Percentiles rank a stretch among this genome's conserved stretches.
Conservation (phyloP, 768 basidiomycete genomes). For the Boletus eberwhitei region DNA sequence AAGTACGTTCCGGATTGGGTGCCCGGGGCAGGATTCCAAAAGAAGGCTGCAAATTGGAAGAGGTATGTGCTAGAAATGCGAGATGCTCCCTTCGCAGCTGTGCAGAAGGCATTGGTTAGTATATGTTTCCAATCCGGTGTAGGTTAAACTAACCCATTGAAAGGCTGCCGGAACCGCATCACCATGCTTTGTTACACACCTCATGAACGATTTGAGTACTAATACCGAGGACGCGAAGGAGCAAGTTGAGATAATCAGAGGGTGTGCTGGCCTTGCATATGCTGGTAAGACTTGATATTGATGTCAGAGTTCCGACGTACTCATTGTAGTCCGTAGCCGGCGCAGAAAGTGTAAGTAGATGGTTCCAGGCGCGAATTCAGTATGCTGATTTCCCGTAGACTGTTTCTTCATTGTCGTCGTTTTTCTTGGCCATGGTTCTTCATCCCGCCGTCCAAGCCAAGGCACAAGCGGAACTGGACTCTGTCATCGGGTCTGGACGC, state of each 20-base stretch:
- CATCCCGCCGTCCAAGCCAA: constrained; percentile 28
- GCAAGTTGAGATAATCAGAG: constrained; percentile 36
- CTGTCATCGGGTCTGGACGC: constrained; percentile 25
- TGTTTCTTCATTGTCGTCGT: constrained; percentile 29
- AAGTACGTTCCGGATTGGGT: constrained; percentile 53
- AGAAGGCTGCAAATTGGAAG: constrained; percentile 49
- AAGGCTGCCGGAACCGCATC: constrained; percentile 28
- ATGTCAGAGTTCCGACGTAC: not conserved
- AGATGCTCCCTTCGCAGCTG: constrained; percentile 41
- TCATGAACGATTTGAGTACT: constrained; percentile 23
- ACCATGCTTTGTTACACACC: constrained; percentile 30
- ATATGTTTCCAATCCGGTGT: not conserved
- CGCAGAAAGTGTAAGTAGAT: constrained; percentile 34
- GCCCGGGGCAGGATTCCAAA: constrained; percentile 49
- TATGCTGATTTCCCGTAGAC: constrained; percentile 17
- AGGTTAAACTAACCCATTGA: not conserved
- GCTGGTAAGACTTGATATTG: constrained; percentile 31
- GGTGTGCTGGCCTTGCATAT: constrained; percentile 47
- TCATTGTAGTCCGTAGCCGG: constrained; percentile 31
- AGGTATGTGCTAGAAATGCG: constrained; percentile 46
- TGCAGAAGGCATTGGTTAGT: constrained; percentile 38
- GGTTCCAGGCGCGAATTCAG: not conserved
- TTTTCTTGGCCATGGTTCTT: constrained; percentile 31
- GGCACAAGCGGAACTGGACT: constrained; percentile 29
- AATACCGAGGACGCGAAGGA: constrained; percentile 9